Evolutionary conservation across 2,329 filamentous ascomycete genomes (phyloP).

Genomic region (Aspergillus jensenii): DNA sequence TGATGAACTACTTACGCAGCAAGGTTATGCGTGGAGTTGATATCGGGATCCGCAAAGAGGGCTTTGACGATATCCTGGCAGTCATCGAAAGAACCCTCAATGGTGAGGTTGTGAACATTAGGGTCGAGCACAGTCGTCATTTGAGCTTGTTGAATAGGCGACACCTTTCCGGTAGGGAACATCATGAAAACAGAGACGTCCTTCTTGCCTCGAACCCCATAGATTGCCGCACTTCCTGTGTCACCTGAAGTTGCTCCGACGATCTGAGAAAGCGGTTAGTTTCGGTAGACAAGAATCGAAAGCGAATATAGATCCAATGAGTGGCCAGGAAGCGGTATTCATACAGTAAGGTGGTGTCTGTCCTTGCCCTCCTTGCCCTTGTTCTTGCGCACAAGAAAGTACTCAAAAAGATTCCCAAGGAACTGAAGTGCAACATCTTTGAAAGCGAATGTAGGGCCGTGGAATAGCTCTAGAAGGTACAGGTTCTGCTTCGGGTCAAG

Average conservation of each 20-base stretch:
- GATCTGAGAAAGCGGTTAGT: slow-evolving; percentile 36
- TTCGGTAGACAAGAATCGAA: background rate
- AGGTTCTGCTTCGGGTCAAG: slow-evolving; percentile 71
- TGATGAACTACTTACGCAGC: slow-evolving; percentile 55
- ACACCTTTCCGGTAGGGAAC: slow-evolving; percentile 86
- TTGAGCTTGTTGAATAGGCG: slow-evolving; percentile 89
- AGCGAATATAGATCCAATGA: background rate
- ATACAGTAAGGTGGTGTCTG: slow-evolving; percentile 72
- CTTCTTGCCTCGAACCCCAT: slow-evolving; percentile 90
- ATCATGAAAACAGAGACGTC: slow-evolving; percentile 96
- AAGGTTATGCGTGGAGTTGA: slow-evolving; percentile 79
- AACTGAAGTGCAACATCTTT: slow-evolving; percentile 95
- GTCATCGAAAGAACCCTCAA: slow-evolving; percentile 91
- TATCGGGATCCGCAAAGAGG: slow-evolving; percentile 80
- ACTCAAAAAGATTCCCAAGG: slow-evolving; percentile 80
- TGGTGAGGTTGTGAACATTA: slow-evolving; percentile 90
- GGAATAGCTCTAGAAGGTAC: slow-evolving; percentile 90
- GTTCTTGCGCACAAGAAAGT: slow-evolving; percentile 47
- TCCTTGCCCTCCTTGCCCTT: slow-evolving; percentile 50
- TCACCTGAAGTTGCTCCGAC: slow-evolving; percentile 83
- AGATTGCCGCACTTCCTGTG: slow-evolving; percentile 93
- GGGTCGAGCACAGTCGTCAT: slow-evolving; percentile 92
- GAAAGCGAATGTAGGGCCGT: slow-evolving; percentile 93
- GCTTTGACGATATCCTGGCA: slow-evolving; percentile 96
- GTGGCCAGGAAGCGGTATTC: background rate